phyloP scores from a whole-genome alignment of 371 early-diverging fungal genomes.

The Dichotomocladium elegans region DNA sequence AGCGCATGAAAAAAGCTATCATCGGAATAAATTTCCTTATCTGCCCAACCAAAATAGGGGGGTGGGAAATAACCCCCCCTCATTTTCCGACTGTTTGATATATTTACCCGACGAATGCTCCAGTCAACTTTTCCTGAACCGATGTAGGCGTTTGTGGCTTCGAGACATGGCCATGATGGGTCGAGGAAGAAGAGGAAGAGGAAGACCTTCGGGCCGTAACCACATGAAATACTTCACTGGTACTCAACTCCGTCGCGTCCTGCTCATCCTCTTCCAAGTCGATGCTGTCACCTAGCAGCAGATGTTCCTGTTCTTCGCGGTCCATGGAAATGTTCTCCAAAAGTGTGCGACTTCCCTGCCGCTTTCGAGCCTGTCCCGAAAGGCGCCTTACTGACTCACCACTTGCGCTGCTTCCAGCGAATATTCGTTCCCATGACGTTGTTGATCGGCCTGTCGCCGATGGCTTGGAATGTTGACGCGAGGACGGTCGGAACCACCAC shows the following conservation, averaged over 20 bases:
- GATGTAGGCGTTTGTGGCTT: conserved; percentile 1
- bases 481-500: conserved; percentile 9
- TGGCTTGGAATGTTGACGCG: neutral
- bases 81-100: too few species aligned
- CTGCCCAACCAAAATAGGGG: too few species aligned
- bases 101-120: conserved; percentile 13
- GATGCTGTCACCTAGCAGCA: conserved; percentile 15
- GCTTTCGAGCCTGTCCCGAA: too few species aligned
- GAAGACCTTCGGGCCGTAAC: conserved; percentile 20
- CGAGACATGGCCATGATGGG: neutral
- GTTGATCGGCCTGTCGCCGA: neutral
- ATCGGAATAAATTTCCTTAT: too few species aligned
- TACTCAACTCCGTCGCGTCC: conserved; percentile 32
- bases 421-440: conserved; percentile 17
- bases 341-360: too few species aligned
- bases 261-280: conserved; percentile 18
- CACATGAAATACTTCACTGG: conserved; percentile 24
- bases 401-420: conserved; percentile 6
- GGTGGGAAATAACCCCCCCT: too few species aligned
- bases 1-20: conserved; percentile 43
- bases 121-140: conserved; percentile 6
- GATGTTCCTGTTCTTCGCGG: conserved; percentile 15
- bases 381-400: too few species aligned
- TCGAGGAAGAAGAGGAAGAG: too few species aligned
- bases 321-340: conserved; percentile 6